Base-by-base conservation (phyloP, 106 monocot species). In the Phalaenopsis equestris region DNA sequence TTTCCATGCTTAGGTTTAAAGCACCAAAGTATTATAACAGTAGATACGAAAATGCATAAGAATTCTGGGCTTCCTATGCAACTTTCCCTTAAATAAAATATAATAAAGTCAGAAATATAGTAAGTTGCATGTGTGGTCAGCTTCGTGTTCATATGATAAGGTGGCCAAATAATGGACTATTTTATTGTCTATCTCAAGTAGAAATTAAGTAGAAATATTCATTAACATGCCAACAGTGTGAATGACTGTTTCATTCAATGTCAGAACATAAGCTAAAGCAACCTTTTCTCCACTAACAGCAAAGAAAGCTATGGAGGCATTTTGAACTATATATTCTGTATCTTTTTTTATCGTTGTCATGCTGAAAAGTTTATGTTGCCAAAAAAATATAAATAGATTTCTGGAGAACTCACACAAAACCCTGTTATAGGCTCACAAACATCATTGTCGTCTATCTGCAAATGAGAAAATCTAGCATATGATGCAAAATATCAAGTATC, bases 261-360 rank as follows among this genome's bases (percentile, higher is more conserved):
- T 70, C 70, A 70, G 39, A 70, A 70, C 39, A 70, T 70, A 70
- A 70, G 39, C 70, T 38, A 36, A 36, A 70, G 70, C 38, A 70
- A 39, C 15, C 38, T 39, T 70, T 70, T 70, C 18, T 38, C n/a
- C 6, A 39, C 3, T 21, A 70, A 70, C 52, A 52, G 1, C 38
- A 39, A 3, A 70, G 16, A 38, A 14, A 38, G 8, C 14, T 38
- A 38, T 38, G 14, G 14, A 70, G 12, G 4, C 70, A 38, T 38
- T 70, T 24, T 70, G 11, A 67, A 67, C 9, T 67, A n/a, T 3
- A 67, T 67, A 67, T 67, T 67, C 21, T 18, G 9, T 18, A 67
- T 24, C 30, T 18, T 18, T 5, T 18, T 7, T 67, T 67, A 67
- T 24, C 67, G 30, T 67, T 65, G 9, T 67, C 21, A 21, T 67